phyloP scores from a whole-genome alignment of 2,329 filamentous ascomycete species.

The Teratosphaeria epicoccoides region DNA sequence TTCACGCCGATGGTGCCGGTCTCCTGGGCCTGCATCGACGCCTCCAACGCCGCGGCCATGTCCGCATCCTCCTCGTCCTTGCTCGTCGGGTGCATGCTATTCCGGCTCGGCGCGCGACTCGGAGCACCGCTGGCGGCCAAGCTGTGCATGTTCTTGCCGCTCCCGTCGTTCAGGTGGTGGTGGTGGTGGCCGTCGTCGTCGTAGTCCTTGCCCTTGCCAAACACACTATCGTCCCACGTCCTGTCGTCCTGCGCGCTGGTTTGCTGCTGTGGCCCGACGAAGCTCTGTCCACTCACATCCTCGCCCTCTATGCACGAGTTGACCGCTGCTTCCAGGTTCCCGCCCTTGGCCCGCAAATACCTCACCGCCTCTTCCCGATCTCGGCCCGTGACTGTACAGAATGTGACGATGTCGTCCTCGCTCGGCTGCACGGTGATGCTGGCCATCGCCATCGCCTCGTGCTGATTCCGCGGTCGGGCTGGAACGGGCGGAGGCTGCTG shows the following conservation, averaged over 20 bases:
- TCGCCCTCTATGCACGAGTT: not conserved
- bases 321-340: not conserved
- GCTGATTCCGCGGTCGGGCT: conserved; percentile 9
- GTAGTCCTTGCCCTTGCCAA: conserved; percentile 21
- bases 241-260: not conserved
- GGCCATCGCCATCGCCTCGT: conserved; percentile 7
- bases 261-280: not conserved
- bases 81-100: conserved; percentile 15
- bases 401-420: conserved; percentile 13
- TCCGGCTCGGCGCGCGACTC: conserved; percentile 17
- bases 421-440: conserved; percentile 19
- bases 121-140: conserved; percentile 19
- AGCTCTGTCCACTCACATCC: not conserved
- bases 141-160: conserved; percentile 19
- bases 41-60: conserved; percentile 17
- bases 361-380: conserved; percentile 13
- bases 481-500: conserved; percentile 4
- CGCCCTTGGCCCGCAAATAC: conserved; percentile 12
- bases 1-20: conserved; percentile 39
- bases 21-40: conserved; percentile 36
- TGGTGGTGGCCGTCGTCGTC: too few relatives aligned
- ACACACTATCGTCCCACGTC: conserved; percentile 22
- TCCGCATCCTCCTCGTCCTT: conserved; percentile 23
- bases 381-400: conserved; percentile 15
- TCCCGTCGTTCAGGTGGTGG: conserved; percentile 4